phyloP scores from a whole-genome alignment of 2,329 filamentous ascomycete species.

The Colletotrichum echinochloae region DNA sequence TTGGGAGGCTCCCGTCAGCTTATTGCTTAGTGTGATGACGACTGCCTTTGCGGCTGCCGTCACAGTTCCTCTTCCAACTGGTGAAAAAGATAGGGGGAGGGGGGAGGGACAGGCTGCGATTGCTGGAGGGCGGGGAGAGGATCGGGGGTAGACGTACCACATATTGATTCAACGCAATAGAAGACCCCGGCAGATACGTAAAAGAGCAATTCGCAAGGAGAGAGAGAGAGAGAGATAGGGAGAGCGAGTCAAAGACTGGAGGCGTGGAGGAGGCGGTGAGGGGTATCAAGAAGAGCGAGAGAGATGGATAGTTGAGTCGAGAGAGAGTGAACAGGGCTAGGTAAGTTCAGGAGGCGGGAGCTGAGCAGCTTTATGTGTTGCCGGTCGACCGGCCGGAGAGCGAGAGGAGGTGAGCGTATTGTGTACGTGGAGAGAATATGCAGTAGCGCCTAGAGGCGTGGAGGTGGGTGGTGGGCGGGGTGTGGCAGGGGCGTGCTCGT shows the following conservation, averaged over 20 bases:
- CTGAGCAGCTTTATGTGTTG: conserved; percentile 44
- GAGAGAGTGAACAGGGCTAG: conserved; percentile 33
- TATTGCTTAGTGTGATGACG: conserved; percentile 41
- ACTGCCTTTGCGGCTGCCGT: conserved; percentile 15
- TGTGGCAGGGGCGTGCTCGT: conserved; percentile 40
- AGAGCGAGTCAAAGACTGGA: conserved; percentile 3
- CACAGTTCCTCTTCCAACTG: conserved; percentile 9
- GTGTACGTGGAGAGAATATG: conserved; percentile 40
- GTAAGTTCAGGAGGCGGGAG: conserved; percentile 39
- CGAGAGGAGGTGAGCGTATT: conserved; percentile 38
- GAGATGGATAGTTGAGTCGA: conserved; percentile 39
- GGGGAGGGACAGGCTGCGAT: conserved; percentile 19
- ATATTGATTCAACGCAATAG: conserved; percentile 42
- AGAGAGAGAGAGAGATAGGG: conserved; percentile 12
- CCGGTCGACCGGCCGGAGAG: conserved; percentile 21
- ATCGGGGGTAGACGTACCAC: conserved; percentile 43
- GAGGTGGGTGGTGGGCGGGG: conserved; percentile 37
- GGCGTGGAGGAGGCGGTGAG: conserved; percentile 19
- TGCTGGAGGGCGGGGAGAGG: conserved; percentile 23
- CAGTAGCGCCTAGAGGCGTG: conserved; percentile 38
- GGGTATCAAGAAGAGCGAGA: conserved; percentile 41
- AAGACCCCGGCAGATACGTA: conserved; percentile 31
- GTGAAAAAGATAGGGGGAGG: conserved; percentile 11
- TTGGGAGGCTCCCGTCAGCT: conserved; percentile 38
- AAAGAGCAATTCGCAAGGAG: conserved; percentile 36